Percentiles rank a stretch among this genome's conserved stretches.
These are phyloP conservation scores for Podila clonocystis DNA, from an alignment of 192 early-diverging fungal genomes.

Conservation along the genomic window DNA sequence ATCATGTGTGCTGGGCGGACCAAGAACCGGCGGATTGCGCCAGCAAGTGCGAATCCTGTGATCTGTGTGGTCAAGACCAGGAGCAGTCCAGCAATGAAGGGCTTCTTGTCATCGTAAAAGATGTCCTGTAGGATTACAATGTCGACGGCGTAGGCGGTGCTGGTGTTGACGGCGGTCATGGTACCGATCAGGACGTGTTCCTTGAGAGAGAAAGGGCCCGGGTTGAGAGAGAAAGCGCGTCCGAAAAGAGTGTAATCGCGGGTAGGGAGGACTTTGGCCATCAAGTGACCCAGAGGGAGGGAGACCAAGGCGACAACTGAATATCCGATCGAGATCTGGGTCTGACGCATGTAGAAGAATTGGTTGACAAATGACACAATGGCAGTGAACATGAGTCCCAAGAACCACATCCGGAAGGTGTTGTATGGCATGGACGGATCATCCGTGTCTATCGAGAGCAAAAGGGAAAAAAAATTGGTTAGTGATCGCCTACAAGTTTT, in stretches of 20 bases:
- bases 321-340: conserved; percentile 44
- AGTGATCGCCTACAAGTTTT: background rate
- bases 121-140: conserved; percentile 56
- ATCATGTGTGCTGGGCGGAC: conserved; percentile 84
- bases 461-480: background rate
- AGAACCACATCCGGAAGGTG: conserved; percentile 62
- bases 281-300: conserved; percentile 55
- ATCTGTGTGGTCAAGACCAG: conserved; percentile 63
- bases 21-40: conserved; percentile 76
- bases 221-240: conserved; percentile 53
- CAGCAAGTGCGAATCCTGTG: conserved; percentile 70
- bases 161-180: conserved; percentile 54
- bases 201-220: conserved; percentile 68
- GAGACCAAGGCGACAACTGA: conserved; percentile 58
- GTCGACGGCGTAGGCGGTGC: conserved; percentile 60
- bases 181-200: conserved; percentile 64
- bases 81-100: conserved; percentile 56
- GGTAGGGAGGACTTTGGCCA: conserved; percentile 54
- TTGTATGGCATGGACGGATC: conserved; percentile 57
- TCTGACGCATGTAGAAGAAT: conserved; percentile 62
- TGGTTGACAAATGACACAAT: conserved; percentile 60
- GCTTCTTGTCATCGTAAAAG: conserved; percentile 59
- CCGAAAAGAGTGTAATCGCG: conserved; percentile 56
- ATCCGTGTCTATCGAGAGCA: conserved; percentile 50
- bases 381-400: conserved; percentile 52